A percentile compares a stretch with the other conserved stretches of the same genome.
Conservation (phyloP, 1,284 basidiomycete genomes). For the Hemileccinum hortonii region DNA sequence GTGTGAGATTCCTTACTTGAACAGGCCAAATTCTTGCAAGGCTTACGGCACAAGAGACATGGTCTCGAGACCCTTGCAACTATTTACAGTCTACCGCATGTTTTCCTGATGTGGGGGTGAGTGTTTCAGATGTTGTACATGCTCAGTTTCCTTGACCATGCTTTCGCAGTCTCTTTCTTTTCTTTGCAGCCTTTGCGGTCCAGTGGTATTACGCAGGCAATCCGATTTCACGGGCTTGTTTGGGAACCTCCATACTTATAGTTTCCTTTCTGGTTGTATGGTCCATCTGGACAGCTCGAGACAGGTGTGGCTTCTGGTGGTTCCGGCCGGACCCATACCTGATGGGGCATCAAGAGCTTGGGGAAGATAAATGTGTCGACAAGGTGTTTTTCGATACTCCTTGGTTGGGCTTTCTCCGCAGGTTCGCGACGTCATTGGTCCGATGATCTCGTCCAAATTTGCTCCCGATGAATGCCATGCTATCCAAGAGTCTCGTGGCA, state of each 20-base stretch:
- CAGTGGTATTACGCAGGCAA: constrained; percentile 24
- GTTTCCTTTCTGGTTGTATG: constrained; percentile 18
- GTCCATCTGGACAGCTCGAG: constrained; percentile 25
- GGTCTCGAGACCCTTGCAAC: constrained; percentile 40
- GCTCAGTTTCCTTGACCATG: background rate
- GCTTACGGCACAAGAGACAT: constrained; percentile 22
- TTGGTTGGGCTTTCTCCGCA: background rate
- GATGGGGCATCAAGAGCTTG: background rate
- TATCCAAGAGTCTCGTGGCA: too few relatives aligned
- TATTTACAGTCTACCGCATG: constrained; percentile 38
- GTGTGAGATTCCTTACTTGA: background rate
- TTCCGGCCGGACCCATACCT: constrained; percentile 23
- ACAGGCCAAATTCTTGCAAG: constrained; percentile 31
- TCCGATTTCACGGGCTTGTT: background rate
- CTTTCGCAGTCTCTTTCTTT: constrained; percentile 29
- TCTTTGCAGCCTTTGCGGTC: constrained; percentile 27
- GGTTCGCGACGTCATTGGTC: background rate
- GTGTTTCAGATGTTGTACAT: constrained; percentile 9
- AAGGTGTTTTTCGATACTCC: background rate
- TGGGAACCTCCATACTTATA: constrained; percentile 10
- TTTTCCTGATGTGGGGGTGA: constrained; percentile 42
- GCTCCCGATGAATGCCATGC: too few relatives aligned
- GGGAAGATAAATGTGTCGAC: background rate
- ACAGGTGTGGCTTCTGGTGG: constrained; percentile 23
- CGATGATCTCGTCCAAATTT: too few relatives aligned